phyloP scores from a whole-genome alignment of 2,329 filamentous ascomycete species.

The Niveomyces coronatus region DNA sequence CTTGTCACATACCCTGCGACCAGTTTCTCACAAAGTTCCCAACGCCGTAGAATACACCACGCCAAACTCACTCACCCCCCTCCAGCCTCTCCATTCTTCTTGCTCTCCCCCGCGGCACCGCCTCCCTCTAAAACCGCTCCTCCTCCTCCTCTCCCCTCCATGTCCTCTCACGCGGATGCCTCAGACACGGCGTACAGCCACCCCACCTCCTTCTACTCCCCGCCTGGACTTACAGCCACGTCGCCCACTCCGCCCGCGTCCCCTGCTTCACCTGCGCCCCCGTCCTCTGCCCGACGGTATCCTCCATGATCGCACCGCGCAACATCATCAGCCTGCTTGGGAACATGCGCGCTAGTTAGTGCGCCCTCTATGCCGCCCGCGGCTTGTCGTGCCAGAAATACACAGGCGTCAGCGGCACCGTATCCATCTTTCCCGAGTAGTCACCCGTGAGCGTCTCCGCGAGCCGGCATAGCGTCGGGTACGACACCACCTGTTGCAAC shows the following conservation, averaged over 20 bases:
- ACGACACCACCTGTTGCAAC: conserved; percentile 34
- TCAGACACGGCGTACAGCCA: conserved; percentile 34
- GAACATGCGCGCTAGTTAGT: conserved; percentile 41
- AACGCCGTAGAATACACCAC: too few relatives aligned
- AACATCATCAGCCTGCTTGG: conserved; percentile 37
- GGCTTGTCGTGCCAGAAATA: conserved; percentile 53
- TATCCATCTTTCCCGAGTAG: conserved; percentile 22
- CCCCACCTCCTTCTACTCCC: too few relatives aligned
- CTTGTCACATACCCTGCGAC: too few relatives aligned
- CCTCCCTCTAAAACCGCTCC: neutral
- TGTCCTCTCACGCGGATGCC: conserved; percentile 40
- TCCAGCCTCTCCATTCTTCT: neutral
- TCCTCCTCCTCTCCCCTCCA: conserved; percentile 22
- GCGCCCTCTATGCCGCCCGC: conserved; percentile 36
- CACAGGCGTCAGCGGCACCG: conserved; percentile 40
- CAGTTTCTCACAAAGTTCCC: too few relatives aligned
- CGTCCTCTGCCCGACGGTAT: conserved; percentile 43
- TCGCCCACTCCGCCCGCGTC: conserved; percentile 40
- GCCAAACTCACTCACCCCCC: too few relatives aligned
- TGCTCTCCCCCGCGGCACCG: too few relatives aligned
- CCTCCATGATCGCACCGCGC: conserved; percentile 46
- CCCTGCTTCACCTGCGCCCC: conserved; percentile 47
- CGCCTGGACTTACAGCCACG: conserved; percentile 46
- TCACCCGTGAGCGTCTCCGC: conserved; percentile 32
- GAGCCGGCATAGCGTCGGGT: conserved; percentile 29